phyloP scores from a whole-genome alignment of 1,284 basidiomycete genomes.

The Polyporus tsugae region DNA sequence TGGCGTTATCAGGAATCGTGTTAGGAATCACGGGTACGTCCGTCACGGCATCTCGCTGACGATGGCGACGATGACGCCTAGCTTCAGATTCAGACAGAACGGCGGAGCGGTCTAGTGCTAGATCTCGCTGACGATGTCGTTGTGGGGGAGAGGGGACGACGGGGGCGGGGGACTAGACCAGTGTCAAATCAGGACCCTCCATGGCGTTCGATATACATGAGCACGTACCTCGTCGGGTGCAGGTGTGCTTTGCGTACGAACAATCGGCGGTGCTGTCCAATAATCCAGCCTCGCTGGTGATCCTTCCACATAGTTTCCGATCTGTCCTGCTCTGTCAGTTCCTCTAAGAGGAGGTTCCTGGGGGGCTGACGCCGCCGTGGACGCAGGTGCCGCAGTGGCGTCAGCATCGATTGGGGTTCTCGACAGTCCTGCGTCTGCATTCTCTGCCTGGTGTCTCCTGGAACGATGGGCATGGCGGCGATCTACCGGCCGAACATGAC shows the following conservation, averaged over 20 bases:
- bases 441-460: not conserved
- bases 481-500: not conserved
- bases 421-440: not conserved
- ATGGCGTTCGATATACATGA: not conserved
- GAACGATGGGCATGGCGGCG: not conserved
- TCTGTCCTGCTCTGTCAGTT: not conserved
- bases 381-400: not conserved
- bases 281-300: slow-evolving; percentile 1
- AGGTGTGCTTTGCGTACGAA: not conserved
- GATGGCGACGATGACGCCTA: slow-evolving; percentile 7
- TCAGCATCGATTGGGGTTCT: not conserved
- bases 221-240: slow-evolving; percentile 1
- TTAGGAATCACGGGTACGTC: slow-evolving; percentile 17
- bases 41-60: slow-evolving; percentile 3
- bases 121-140: not conserved
- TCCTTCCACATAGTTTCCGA: not conserved
- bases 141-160: not conserved
- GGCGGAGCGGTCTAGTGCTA: not conserved
- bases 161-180: not conserved
- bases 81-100: not conserved
- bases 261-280: not conserved
- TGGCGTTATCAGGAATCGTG: not conserved
- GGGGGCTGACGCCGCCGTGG: not conserved
- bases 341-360: not conserved
- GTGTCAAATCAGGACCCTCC: not conserved